Base-by-base conservation (phyloP, 2,329 filamentous ascomycete species). In the Colletotrichum spaethianum region DNA sequence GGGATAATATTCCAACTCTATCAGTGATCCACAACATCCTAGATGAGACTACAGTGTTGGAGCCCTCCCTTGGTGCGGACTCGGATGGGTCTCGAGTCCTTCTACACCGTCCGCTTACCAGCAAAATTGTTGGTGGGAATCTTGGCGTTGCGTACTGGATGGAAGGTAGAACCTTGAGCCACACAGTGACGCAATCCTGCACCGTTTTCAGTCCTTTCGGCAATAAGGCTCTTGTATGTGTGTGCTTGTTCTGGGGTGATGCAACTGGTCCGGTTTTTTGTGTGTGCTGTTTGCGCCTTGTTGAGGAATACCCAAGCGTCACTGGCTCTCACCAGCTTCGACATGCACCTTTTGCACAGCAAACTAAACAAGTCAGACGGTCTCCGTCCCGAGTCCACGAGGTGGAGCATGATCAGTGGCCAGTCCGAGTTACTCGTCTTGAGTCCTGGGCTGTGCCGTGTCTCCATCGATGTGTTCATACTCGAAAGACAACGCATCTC, bases 141-240 rank as follows among this genome's bases (percentile, higher is more conserved):
- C 65, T 69, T 63, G 65, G 65, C 48, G 42, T 20, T 23, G 56
- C 44, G 36, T n/a, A 57, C 20, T 31, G 23, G 46, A 38, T 66
- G 59, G 60, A 38, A 42, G 64, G 52, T 31, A 40, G 38, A 70
- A 42, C 52, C 31, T 31, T 55, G 60, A 69, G 69, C 65, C 59
- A 72, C 60, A 38, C 1, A 31, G 31, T 72, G 65, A 72, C 65
- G 69, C 65, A 63, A 69, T 40, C 28, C 44, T 11, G 36, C 31
- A 44, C 57, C 59, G 69, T 26, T 69, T 72, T 42, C 69, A 46
- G 64, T 42, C 3, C n/a, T 20, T 48, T 23, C 55, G 20, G 28
- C 42, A 52, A 59, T 20, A 62, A 40, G 31, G 42, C 28, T 53
- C 33, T 33, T 46, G 42, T 33, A 2, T 69, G 8, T 20, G 33